Percentiles rank a stretch among this genome's conserved stretches.
Conservation (phyloP, 2,329 filamentous ascomycete species). For the Epichloe glyceriae region DNA sequence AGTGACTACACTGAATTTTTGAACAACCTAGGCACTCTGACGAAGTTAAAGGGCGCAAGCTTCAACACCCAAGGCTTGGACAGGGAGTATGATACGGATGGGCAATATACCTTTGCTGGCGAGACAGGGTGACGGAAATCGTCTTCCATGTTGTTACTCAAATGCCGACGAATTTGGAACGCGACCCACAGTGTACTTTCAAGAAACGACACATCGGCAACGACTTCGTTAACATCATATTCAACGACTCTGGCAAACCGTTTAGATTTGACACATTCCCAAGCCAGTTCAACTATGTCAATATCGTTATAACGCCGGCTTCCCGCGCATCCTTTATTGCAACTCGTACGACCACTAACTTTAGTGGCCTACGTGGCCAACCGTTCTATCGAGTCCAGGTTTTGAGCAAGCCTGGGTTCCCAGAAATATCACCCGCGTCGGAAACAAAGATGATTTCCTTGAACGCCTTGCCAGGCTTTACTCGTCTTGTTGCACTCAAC, state of each 20-base stretch:
- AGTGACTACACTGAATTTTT: slow-evolving; percentile 81
- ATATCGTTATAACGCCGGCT: slow-evolving; percentile 88
- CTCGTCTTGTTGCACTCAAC: slow-evolving; percentile 80
- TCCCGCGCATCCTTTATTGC: slow-evolving; percentile 66
- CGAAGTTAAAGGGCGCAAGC: slow-evolving; percentile 64
- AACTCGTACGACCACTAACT: slow-evolving; percentile 32
- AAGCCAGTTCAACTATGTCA: slow-evolving; percentile 91
- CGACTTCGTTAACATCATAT: slow-evolving; percentile 95
- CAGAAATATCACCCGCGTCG: slow-evolving; percentile 79
- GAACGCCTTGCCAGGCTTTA: slow-evolving; percentile 69
- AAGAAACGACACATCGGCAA: slow-evolving; percentile 97
- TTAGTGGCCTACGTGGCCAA: slow-evolving; percentile 12
- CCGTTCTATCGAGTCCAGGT: slow-evolving; percentile 82
- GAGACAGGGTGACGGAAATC: slow-evolving; percentile 86
- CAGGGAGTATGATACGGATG: slow-evolving; percentile 62
- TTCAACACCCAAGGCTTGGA: slow-evolving; percentile 94
- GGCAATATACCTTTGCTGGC: slow-evolving; percentile 84
- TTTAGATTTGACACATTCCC: slow-evolving; percentile 89
- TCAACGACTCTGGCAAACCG: slow-evolving; percentile 85
- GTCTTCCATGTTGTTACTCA: slow-evolving; percentile 93
- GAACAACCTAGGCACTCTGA: slow-evolving; percentile 67
- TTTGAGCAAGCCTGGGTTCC: slow-evolving; percentile 77
- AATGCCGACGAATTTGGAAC: slow-evolving; percentile 80
- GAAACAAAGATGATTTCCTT: slow-evolving; percentile 82
- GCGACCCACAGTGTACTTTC: slow-evolving; percentile 60